phyloP scores from a whole-genome alignment of 164 flowering plant genomes.

The Cinnamomum chago region DNA sequence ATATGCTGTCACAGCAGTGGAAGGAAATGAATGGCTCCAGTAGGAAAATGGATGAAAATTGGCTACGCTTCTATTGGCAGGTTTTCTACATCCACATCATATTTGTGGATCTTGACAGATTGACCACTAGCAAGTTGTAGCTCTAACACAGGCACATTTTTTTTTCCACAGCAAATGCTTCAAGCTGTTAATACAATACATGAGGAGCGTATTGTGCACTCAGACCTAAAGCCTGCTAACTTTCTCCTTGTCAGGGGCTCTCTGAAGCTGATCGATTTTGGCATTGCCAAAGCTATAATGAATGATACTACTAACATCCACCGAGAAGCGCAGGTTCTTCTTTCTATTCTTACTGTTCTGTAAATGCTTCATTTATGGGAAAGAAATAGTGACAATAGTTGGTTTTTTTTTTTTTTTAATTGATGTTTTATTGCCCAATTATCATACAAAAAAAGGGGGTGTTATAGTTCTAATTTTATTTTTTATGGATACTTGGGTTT shows the following conservation, averaged over 20 bases:
- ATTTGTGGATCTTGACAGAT: no score
- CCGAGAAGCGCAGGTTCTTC: slow-evolving; percentile 88
- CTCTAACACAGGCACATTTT: not conserved
- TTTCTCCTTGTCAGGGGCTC: slow-evolving; percentile 96
- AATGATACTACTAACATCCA: slow-evolving; percentile 98
- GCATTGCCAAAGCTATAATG: slow-evolving; percentile 95
- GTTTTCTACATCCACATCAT: slow-evolving; percentile 26
- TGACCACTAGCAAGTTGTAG: no score
- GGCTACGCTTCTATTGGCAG: slow-evolving; percentile 99
- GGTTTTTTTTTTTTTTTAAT: no score
- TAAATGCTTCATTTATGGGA: not conserved
- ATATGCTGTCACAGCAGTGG: slow-evolving; percentile 96
- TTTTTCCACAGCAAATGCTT: slow-evolving; percentile 80
- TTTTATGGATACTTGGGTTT: no score
- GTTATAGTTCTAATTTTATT: no score
- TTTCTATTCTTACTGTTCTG: not conserved
- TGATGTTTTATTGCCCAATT: no score
- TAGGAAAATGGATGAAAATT: slow-evolving; percentile 73
- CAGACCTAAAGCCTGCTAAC: slow-evolving; percentile 98
- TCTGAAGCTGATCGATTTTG: slow-evolving; percentile 94
- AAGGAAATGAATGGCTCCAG: slow-evolving; percentile 52
- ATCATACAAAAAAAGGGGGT: no score
- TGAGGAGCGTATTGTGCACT: slow-evolving; percentile 97
- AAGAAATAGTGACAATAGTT: no score
- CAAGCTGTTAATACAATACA: slow-evolving; percentile 94